A percentile compares a stretch with the other conserved stretches of the same genome.
Conservation (phyloP, 768 basidiomycete species). For the Dentipellis sp. region DNA sequence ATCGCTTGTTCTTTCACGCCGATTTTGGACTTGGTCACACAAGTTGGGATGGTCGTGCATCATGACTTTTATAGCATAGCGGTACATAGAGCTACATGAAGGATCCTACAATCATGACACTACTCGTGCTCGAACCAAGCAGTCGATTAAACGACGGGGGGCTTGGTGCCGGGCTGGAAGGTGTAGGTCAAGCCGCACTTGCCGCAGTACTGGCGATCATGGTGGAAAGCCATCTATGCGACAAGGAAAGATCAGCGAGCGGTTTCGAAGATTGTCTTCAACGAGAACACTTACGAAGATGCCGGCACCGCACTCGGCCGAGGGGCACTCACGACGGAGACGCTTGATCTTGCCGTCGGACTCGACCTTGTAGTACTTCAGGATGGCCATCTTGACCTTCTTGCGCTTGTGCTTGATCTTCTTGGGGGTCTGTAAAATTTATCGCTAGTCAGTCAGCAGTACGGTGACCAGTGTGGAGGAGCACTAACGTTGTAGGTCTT, state of each 20-base stretch:
- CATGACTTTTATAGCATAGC: background rate
- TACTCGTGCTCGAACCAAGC: background rate
- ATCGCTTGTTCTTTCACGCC: no score
- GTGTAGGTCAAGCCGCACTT: constrained; percentile 87
- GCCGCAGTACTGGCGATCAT: constrained; percentile 97
- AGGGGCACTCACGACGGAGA: constrained; percentile 90
- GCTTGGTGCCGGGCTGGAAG: constrained; percentile 74
- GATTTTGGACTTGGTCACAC: no score
- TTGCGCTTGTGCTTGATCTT: constrained; percentile 99
- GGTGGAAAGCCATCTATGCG: constrained; percentile 93
- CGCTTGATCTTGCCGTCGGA: constrained; percentile 99
- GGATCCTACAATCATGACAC: background rate
- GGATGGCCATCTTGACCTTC: constrained; percentile 99
- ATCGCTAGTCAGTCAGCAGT: background rate
- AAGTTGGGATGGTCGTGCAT: no score
- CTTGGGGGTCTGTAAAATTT: constrained; percentile 74
- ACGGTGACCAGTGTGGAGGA: background rate
- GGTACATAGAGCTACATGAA: constrained; percentile 1
- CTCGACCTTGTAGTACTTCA: constrained; percentile 93
- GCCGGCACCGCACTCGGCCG: constrained; percentile 76
- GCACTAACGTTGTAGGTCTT: constrained; percentile 90
- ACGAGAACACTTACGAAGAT: constrained; percentile 53
- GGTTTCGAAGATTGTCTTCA: no score
- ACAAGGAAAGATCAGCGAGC: background rate
- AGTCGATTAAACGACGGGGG: constrained; percentile 48